Base-by-base conservation (phyloP, 108 stramenopile species). In the Aurantiochytrium sp. region DNA sequence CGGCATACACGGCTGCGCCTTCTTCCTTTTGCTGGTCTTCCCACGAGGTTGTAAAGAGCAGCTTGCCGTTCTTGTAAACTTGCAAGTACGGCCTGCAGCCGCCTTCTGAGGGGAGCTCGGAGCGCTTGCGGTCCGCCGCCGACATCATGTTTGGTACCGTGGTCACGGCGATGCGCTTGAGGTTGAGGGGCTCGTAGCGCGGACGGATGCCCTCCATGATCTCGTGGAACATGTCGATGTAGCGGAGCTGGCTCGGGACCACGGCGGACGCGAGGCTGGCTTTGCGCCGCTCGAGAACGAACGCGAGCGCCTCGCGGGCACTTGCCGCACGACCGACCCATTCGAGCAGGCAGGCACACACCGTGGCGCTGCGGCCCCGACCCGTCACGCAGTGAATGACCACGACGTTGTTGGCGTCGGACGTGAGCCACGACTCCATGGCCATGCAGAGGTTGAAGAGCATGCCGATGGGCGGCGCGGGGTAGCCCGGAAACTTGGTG, bases 1-100 rank as follows among this genome's bases (percentile, higher is more conserved):
- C 95, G 95, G 27, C 93, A 94, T 2, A 96, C 87, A 21, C 86
- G 19, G 4, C 4, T 8, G 32, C 17, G 0, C 50, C 41, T 22
- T 17, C 85, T 17, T 27, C 30, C 39, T 94, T 94, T 55, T 95
- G 93, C 24, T 93, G 88, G 12, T 86, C 48, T 86, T 94, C 95
- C 4, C 95, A 95, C 19, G 94, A 94, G 4, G 97, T 94, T 6
- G 96, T 97, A 55, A 93, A 94, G 21, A 97, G 87, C 5, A 97
- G 92, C 88, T 92, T 89, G 15, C 97, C 97, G 3, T 93, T 95
- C 91, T 97, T 97, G 92, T 97, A 99, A 30, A 98, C 87, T 90
- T 98, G 97, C 30, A 99, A 86, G 88, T 97, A 98, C 39, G 98
- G 98, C 42, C 96, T 95, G 91, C 98, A 99, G 8, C 98, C 97